Evolutionary conservation across 2,329 filamentous ascomycete species (phyloP).

Genomic region (Penicillium sp.): DNA sequence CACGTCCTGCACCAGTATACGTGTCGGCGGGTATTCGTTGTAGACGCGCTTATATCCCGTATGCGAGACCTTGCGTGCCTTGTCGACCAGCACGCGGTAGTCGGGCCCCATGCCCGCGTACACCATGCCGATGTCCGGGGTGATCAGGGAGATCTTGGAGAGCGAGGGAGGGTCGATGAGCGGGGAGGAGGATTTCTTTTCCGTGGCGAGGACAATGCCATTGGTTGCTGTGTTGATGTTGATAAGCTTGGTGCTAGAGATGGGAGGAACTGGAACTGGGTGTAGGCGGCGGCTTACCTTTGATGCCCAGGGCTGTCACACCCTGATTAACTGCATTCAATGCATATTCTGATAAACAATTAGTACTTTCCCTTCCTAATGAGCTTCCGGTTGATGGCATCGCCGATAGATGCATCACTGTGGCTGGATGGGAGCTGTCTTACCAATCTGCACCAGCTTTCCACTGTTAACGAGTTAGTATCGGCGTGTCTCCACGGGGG

Average conservation of each 20-base stretch:
- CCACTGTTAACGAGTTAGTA: conserved; percentile 68
- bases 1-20: conserved; percentile 98
- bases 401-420: background rate
- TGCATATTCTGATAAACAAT: conserved; percentile 78
- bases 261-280: background rate
- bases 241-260: background rate
- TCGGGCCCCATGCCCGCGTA: conserved; percentile 99
- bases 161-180: conserved; percentile 94
- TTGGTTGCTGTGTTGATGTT: conserved; percentile 74
- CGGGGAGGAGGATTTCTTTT: conserved; percentile 98
- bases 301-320: conserved; percentile 97
- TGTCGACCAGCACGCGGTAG: conserved; percentile 96
- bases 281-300: conserved; percentile 68
- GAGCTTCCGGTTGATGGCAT: background rate
- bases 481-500: conserved; percentile 17
- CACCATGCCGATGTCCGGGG: conserved; percentile 99
- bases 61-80: conserved; percentile 96
- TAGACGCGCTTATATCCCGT: conserved; percentile 99
- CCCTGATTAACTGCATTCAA: conserved; percentile 99
- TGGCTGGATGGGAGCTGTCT: conserved; percentile 9
- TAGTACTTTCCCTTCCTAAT: conserved; percentile 13
- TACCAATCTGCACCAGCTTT: conserved; percentile 98
- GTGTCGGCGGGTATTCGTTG: conserved; percentile 99
- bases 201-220: conserved; percentile 96
- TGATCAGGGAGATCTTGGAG: conserved; percentile 97